Conservation (phyloP, 306 rosid genomes). For the Prunus mume region DNA sequence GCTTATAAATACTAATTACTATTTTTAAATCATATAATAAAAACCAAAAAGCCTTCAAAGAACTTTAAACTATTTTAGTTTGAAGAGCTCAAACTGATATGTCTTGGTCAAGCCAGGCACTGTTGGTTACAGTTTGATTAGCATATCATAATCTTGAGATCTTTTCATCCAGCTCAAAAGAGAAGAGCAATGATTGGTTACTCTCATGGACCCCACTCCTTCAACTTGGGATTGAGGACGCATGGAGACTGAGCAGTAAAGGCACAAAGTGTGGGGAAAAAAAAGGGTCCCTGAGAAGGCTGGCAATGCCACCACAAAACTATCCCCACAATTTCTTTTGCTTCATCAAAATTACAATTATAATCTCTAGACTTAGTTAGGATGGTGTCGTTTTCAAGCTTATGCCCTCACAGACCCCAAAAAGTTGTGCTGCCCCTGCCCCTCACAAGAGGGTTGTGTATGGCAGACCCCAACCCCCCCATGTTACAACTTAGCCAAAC, state of each 20-base stretch:
- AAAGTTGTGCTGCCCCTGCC: constrained; percentile 4
- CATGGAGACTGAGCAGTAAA: constrained; percentile 29
- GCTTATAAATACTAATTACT: background rate
- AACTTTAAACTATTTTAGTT: background rate
- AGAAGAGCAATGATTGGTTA: constrained; percentile 24
- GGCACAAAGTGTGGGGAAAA: constrained; percentile 18
- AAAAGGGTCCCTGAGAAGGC: constrained; percentile 22
- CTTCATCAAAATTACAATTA: background rate
- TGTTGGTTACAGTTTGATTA: constrained; percentile 6
- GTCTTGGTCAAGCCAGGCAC: background rate
- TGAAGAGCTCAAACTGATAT: background rate
- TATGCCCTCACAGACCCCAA: constrained; percentile 7
- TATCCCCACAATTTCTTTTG: background rate
- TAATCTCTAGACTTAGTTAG: background rate
- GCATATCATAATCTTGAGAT: constrained; percentile 6
- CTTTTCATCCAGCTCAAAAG: constrained; percentile 17
- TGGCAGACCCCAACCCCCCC: constrained; percentile 28
- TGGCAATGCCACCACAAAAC: constrained; percentile 26
- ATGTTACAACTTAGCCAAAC: constrained; percentile 25
- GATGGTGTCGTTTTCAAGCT: constrained; percentile 21
- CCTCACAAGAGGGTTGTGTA: constrained; percentile 14
- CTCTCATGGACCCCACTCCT: constrained; percentile 26
- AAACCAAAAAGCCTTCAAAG: background rate
- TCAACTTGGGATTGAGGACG: constrained; percentile 28
- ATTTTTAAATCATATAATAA: too few species aligned